Conservation (phyloP, 768 basidiomycete species). For the Termitomyces sp. region DNA sequence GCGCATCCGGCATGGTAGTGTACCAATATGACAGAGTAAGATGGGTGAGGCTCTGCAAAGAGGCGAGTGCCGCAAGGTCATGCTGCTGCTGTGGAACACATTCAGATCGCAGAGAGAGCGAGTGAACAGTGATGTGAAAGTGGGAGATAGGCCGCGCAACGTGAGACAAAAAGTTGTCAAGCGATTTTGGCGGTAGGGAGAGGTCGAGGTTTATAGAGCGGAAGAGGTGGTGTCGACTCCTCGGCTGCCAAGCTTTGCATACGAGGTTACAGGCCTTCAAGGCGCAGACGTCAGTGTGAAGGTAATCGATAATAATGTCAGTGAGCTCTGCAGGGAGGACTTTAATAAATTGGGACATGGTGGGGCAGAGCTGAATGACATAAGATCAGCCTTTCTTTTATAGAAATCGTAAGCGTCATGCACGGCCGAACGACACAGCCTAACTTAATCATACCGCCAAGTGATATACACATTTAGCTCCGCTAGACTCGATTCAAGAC, state of each 20-base stretch:
- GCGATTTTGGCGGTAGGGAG: slow-evolving; percentile 8
- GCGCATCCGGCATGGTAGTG: slow-evolving; percentile 7
- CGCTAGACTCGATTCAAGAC: background rate
- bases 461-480: background rate
- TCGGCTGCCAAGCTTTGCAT: slow-evolving; percentile 10
- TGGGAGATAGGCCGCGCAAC: slow-evolving; percentile 4
- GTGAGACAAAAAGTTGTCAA: slow-evolving; percentile 3
- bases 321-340: slow-evolving; percentile 7
- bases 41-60: slow-evolving; percentile 6
- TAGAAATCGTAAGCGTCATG: background rate
- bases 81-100: slow-evolving; percentile 2
- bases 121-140: slow-evolving; percentile 6
- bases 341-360: slow-evolving; percentile 2
- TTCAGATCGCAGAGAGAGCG: slow-evolving; percentile 6
- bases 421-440: background rate
- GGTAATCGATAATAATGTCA: slow-evolving; percentile 13
- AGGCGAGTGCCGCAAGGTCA: slow-evolving; percentile 3
- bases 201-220: slow-evolving; percentile 10
- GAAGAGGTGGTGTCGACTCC: slow-evolving; percentile 9
- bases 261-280: slow-evolving; percentile 13
- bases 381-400: background rate
- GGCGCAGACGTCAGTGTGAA: slow-evolving; percentile 4
- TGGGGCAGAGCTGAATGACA: background rate
- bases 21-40: slow-evolving; percentile 4
- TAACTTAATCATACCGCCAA: slow-evolving; percentile 42